Percentiles rank a stretch among this genome's conserved stretches.
phyloP scores from a whole-genome alignment of 148 eudicot genomes.

The Chenopodium formosanum region DNA sequence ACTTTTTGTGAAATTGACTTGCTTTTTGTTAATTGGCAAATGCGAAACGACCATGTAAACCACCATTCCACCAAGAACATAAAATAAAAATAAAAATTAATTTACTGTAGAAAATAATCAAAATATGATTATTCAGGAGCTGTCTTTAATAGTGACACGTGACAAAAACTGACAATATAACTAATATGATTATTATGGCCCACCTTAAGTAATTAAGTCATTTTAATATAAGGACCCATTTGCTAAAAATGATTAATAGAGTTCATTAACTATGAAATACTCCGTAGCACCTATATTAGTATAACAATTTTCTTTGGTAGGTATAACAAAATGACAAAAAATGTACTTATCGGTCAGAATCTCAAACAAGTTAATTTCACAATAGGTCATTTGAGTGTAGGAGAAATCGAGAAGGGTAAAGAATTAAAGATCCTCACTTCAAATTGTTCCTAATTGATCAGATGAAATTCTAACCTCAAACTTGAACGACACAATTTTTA shows the following conservation, averaged over 20 bases:
- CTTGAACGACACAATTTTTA: too few relatives aligned
- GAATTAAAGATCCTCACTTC: too few relatives aligned
- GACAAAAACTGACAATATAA: constrained; percentile 25
- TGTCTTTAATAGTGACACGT: constrained; percentile 23
- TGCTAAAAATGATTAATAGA: constrained; percentile 8
- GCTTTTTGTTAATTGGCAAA: constrained; percentile 7
- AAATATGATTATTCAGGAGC: neutral
- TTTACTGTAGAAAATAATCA: neutral
- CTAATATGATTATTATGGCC: constrained; percentile 25
- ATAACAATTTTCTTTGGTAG: too few relatives aligned
- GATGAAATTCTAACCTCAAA: too few relatives aligned
- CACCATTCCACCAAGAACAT: neutral
- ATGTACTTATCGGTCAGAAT: too few relatives aligned
- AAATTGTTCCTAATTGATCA: too few relatives aligned
- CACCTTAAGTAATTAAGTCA: constrained; percentile 14
- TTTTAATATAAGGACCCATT: neutral
- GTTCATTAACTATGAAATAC: neutral
- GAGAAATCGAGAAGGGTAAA: too few relatives aligned
- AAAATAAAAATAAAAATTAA: neutral
- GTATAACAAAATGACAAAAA: too few relatives aligned
- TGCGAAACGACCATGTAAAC: neutral
- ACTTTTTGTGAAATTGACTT: constrained; percentile 15
- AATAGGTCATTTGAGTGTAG: too few relatives aligned
- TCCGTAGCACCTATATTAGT: too few relatives aligned
- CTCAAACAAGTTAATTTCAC: too few relatives aligned